Percentiles rank a stretch among this genome's conserved stretches.
Evolutionary conservation across 768 basidiomycete species (phyloP).

Genomic region (Amyloporia xantha): DNA sequence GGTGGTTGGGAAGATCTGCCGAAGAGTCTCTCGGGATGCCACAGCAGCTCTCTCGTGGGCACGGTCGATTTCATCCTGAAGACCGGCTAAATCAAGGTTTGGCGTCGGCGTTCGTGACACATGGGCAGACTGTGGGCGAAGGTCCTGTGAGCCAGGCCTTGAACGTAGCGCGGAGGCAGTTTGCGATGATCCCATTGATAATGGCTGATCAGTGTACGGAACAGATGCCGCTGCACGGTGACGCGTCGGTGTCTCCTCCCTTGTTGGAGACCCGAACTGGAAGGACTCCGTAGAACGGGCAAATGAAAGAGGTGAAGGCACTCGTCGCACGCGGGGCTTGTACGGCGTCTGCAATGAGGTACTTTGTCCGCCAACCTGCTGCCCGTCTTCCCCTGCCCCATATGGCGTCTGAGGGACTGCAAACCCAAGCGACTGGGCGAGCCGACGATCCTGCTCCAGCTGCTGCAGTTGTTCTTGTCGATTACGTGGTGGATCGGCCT

Average conservation of each 20-base stretch:
- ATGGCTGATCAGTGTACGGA: constrained; percentile 42
- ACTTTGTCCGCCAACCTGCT: constrained; percentile 12
- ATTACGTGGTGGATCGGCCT: constrained; percentile 57
- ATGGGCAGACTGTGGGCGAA: constrained; percentile 20
- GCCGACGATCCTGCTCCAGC: constrained; percentile 28
- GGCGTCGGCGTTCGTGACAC: constrained; percentile 69
- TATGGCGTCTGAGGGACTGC: constrained; percentile 36
- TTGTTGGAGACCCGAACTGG: constrained; percentile 29
- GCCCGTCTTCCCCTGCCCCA: constrained; percentile 24
- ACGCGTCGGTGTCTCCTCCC: constrained; percentile 46
- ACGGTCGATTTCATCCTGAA: constrained; percentile 73
- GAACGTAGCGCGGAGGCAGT: constrained; percentile 14
- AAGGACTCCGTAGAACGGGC: constrained; percentile 22
- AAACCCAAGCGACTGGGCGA: constrained; percentile 13
- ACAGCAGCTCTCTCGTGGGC: constrained; percentile 69
- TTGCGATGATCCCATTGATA: constrained; percentile 46
- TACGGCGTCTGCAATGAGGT: constrained; percentile 55
- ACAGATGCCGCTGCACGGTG: constrained; percentile 17
- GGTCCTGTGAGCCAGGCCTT: constrained; percentile 25
- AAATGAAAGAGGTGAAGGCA: constrained; percentile 15
- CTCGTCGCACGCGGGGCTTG: constrained; percentile 59
- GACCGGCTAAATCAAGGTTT: constrained; percentile 57
- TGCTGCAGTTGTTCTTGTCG: constrained; percentile 33
- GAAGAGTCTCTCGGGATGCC: constrained; percentile 68
- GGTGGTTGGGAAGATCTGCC: constrained; percentile 82